phyloP scores from a whole-genome alignment of 495 filamentous ascomycete species.

The Amphirosellinia nigrospora region DNA sequence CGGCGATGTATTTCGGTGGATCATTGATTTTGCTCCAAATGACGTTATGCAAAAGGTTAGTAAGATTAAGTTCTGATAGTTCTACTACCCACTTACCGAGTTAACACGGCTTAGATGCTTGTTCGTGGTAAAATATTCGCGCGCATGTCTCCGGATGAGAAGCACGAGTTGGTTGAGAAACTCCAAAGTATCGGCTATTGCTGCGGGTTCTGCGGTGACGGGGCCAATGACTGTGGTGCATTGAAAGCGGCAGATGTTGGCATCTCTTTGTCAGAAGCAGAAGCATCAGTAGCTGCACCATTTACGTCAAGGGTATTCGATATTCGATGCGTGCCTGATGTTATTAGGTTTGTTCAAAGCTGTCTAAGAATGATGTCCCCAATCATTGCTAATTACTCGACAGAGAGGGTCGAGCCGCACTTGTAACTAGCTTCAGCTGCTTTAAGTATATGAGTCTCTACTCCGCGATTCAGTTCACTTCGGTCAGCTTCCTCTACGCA shows the following conservation, averaged over 20 bases:
- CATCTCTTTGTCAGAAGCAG: conserved; percentile 97
- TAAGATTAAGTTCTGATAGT: not conserved
- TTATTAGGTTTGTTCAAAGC: conserved; percentile 61
- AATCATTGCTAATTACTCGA: conserved; percentile 32
- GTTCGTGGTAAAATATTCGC: conserved; percentile 93
- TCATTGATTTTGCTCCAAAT: conserved; percentile 85
- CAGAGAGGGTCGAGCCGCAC: conserved; percentile 86
- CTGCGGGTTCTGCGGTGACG: conserved; percentile 96
- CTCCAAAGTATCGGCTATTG: conserved; percentile 96
- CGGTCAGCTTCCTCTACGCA: conserved; percentile 96
- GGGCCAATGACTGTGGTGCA: conserved; percentile 97
- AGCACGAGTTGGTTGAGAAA: conserved; percentile 97
- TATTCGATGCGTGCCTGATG: conserved; percentile 92
- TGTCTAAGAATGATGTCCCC: conserved; percentile 42
- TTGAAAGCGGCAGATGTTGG: conserved; percentile 98
- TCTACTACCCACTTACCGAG: not conserved
- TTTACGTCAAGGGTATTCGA: conserved; percentile 97
- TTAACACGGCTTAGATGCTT: conserved; percentile 68
- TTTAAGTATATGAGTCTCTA: conserved; percentile 99
- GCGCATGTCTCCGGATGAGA: conserved; percentile 98
- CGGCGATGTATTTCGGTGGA: conserved; percentile 96
- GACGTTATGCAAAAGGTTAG: conserved; percentile 72
- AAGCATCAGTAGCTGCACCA: conserved; percentile 96
- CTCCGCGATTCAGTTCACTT: conserved; percentile 98
- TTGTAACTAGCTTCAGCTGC: conserved; percentile 98